Base-by-base conservation (phyloP, 352 stramenopile genomes). In the Globisporangium ultimum region DNA sequence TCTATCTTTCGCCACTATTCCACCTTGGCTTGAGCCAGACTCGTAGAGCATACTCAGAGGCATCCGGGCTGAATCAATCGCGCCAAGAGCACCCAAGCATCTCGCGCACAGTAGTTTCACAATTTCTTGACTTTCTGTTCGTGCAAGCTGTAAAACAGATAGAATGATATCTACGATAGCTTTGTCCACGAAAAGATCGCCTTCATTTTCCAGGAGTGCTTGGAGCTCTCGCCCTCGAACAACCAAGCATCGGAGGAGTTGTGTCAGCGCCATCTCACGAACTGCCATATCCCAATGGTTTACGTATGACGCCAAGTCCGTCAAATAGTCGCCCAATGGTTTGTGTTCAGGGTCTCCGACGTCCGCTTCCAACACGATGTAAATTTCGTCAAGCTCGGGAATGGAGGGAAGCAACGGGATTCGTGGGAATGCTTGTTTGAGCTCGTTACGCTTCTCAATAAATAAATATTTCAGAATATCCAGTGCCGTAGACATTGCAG, bases 281-380 rank as follows among this genome's bases (percentile, higher is more conserved):
- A 96, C 87, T 14, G 76, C 73, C 34, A 76, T 67, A 64, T 95
- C 85, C 69, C 86, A 89, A 53, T 96, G 85, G 43, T 83, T 90
- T 18, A 93, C 64, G 34, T 89, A 90, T 10, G 66, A 58, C 12
- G 81, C 64, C 40, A 89, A 60, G 22, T 84, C 76, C 42, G 68
- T 48, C 45, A 96, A 64, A 48, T 87, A 87, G 8, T 90, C 70
- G 1, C 65, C 58, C 17, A 88, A 54, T 34, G 67, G 60, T 12
- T 69, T 78, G 43, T 64, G 49, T 51, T 61, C 71, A 24, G 76
- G 74, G 60, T 93, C 80, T 42, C 84, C 81, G 43, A 88, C 66
- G 61, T 88, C 74, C 34, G 78, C 66, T 12, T 86, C 69, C 14
- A 91, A 65, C 0, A 71, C 66, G 11, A 66, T 68, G 48, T 84